phyloP scores from a whole-genome alignment of 1,139 yeast species.

The Magnusiomyces magnusii region DNA sequence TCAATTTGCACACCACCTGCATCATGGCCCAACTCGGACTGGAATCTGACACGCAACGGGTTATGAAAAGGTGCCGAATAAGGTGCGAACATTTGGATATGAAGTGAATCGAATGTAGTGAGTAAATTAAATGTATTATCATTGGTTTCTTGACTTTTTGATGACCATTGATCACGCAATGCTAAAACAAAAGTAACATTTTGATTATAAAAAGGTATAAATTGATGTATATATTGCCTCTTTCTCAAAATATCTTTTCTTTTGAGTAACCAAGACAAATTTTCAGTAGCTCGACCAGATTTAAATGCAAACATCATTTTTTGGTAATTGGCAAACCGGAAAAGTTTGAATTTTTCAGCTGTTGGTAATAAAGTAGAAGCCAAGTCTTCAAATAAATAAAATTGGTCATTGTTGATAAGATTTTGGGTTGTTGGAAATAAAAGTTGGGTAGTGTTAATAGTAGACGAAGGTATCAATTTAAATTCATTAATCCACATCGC shows the following conservation, averaged over 20 bases:
- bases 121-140: neutral
- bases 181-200: neutral
- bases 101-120: neutral
- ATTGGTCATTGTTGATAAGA: neutral
- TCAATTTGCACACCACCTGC: slow-evolving; percentile 31
- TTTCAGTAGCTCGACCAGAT: neutral
- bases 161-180: neutral
- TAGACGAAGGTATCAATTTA: neutral
- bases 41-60: slow-evolving; percentile 25
- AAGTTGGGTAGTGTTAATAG: neutral
- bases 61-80: slow-evolving; percentile 14
- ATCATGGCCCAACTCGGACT: slow-evolving; percentile 24
- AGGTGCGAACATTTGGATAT: neutral
- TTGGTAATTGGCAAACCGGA: neutral
- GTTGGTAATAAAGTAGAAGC: neutral
- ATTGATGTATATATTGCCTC: neutral
- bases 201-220: neutral
- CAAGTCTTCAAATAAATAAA: neutral
- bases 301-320: slow-evolving; percentile 1
- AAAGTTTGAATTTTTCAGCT: neutral
- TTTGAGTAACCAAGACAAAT: neutral
- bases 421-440: neutral
- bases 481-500: too few relatives aligned
- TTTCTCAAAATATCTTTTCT: too few relatives aligned
- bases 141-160: neutral